These are phyloP conservation scores for Globisporangium echinulatum DNA, from an alignment of 352 stramenopile species.

Conservation along the genomic window DNA sequence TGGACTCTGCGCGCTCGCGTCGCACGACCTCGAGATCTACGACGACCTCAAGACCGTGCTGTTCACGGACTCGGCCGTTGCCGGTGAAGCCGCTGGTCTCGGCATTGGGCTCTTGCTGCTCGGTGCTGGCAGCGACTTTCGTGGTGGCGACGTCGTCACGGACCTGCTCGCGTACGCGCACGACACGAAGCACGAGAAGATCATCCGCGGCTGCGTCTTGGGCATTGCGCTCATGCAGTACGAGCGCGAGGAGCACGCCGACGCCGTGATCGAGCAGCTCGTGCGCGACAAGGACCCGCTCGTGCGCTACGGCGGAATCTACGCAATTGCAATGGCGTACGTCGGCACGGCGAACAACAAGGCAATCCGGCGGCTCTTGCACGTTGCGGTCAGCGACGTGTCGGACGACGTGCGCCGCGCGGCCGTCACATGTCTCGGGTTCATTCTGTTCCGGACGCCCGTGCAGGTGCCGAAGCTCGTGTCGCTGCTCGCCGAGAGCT, in stretches of 20 bases:
- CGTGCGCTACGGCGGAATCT: slow-evolving; percentile 98
- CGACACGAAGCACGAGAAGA: slow-evolving; percentile 99
- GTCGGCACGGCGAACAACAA: slow-evolving; percentile 97
- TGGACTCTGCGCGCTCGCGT: slow-evolving; percentile 93
- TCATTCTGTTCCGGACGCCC: slow-evolving; percentile 97
- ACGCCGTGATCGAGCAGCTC: slow-evolving; percentile 97
- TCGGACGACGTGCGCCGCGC: slow-evolving; percentile 98
- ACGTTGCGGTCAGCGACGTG: slow-evolving; percentile 98
- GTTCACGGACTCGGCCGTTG: slow-evolving; percentile 97
- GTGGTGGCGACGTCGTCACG: slow-evolving; percentile 79
- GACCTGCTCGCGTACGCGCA: slow-evolving; percentile 97
- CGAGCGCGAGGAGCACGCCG: slow-evolving; percentile 94
- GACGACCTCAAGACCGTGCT: slow-evolving; percentile 97
- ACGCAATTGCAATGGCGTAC: slow-evolving; percentile 96
- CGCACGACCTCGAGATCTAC: slow-evolving; percentile 92
- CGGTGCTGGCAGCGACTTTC: slow-evolving; percentile 87
- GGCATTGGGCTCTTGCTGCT: slow-evolving; percentile 97
- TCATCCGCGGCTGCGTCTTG: slow-evolving; percentile 97
- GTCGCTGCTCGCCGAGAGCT: slow-evolving; percentile 96
- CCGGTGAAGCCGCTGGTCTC: slow-evolving; percentile 95
- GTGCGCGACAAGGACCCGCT: slow-evolving; percentile 96
- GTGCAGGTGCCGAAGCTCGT: slow-evolving; percentile 91
- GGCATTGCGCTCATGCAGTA: slow-evolving; percentile 98
- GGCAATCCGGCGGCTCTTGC: slow-evolving; percentile 94
- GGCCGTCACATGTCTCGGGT: slow-evolving; percentile 95